Evolutionary conservation across 768 basidiomycete species (phyloP), one percentile per base, ranked within the genome.

Genomic region (Mycena metata): DNA sequence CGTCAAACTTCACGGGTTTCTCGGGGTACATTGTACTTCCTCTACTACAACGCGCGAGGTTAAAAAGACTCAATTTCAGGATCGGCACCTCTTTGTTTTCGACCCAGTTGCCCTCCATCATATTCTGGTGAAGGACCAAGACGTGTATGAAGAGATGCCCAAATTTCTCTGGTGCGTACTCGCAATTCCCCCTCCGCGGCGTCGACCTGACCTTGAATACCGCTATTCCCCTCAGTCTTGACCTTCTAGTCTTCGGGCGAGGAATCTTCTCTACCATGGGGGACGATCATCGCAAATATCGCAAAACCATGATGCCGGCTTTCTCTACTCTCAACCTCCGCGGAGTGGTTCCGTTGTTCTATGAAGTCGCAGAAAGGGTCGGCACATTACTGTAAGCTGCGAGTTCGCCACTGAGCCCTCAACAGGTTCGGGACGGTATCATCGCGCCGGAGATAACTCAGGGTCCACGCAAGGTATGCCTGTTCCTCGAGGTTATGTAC

Each of bases 221-320:
- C 21, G 12, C 2, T 33, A 56, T 11, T 21, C 13, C 8, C 16
- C 41, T 36, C 36, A 52, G 60, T n/a, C 24, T 62, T 39, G 50
- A 42, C 21, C 15, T 33, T 1, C 50, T 62, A 24, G 21, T 43
- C 36, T 55, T 55, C 13, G 61, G 61, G 4, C 43, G 23, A 19
- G 61, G 61, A 4, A 63, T 63, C 4, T 63, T 63, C 42, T 55
- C 61, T 2, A 54, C 61, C 4, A 8, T 54, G 17, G 62, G 52
- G 5, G 52, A 64, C 5, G 62, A 64, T 2, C 62, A 64, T 21
- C 9, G 52, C 1, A 64, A 56, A 39, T 17, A 36, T 8, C 62
- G 62, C 13, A 64, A 56, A 33, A 64, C 46, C 13, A 55, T 47
- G 62, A 23, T 55, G 21, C 52, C 52, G 16, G 52, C 62, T 11